Percentiles rank a stretch among this genome's conserved stretches.
phyloP scores from a whole-genome alignment of 2,329 filamentous ascomycete genomes.

The Colletotrichum truncatum region DNA sequence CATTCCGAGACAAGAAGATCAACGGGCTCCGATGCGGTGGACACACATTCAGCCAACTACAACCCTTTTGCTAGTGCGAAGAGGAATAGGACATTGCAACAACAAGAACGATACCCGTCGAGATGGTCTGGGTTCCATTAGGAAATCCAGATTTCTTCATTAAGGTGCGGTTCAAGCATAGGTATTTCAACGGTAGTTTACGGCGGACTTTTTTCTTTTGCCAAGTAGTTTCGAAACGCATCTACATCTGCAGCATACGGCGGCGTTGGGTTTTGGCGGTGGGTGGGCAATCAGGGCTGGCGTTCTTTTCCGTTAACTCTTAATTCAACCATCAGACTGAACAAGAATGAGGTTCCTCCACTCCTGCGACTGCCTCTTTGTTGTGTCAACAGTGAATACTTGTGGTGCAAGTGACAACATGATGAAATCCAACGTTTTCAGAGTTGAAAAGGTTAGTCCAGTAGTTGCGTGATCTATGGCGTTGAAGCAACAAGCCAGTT shows the following conservation, averaged over 20 bases:
- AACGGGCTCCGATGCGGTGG: slow-evolving; percentile 30
- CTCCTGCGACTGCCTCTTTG: no score
- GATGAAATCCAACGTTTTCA: no score
- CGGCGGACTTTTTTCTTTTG: background rate
- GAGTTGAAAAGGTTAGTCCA: no score
- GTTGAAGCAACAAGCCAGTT: no score
- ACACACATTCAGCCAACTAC: slow-evolving; percentile 30
- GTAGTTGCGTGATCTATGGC: no score
- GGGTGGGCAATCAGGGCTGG: background rate
- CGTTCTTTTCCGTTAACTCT: slow-evolving; percentile 4
- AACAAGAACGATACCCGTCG: slow-evolving; percentile 52
- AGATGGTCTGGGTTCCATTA: slow-evolving; percentile 31
- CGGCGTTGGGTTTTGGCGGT: slow-evolving; percentile 15
- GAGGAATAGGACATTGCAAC: slow-evolving; percentile 40
- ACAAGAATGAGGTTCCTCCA: background rate
- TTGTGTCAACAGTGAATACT: no score
- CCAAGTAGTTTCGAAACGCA: background rate
- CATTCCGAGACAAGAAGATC: slow-evolving; percentile 39
- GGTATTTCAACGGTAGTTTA: no score
- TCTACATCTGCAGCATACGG: slow-evolving; percentile 22
- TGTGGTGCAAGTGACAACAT: no score
- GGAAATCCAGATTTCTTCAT: no score
- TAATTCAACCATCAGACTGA: background rate
- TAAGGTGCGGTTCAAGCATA: no score
- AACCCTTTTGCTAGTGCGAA: slow-evolving; percentile 51